Base-by-base conservation (phyloP, 306 rosid species). In the Ormosia emarginata region DNA sequence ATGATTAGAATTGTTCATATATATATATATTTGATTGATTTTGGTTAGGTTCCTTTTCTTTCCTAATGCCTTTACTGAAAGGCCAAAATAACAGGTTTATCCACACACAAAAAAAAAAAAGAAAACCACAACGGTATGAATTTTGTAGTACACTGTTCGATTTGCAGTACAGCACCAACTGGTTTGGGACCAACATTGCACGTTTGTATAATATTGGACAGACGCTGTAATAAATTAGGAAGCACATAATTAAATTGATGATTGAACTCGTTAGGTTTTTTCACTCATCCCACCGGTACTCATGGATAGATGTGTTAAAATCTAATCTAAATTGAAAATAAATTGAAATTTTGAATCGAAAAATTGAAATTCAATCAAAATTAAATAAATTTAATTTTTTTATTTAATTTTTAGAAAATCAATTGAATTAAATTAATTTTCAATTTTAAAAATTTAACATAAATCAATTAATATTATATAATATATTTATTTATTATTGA, bases 151-250 rank as follows among this genome's bases (percentile, higher is more conserved):
- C 50, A 47, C 2, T 32, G 62, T 50, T 6, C 34, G 40, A 47
- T 43, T 67, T 67, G n/a, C 46, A 57, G 55, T 74, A 57, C 39
- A 10, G 7, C 15, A 24, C 1, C 29, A 24, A n/a, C 33, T n/a
- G 52, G 33, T 44, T 3, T 18, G 30, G 64, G 40, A 39, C 67
- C 67, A 58, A 41, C 14, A 59, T 57, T 74, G 29, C 18, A 41
- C 24, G 56, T 24, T 41, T 40, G 14, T 57, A 40, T 58, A 7
- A n/a, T 50, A 32, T 41, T n/a, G 8, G 41, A 12, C 52, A 74
- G 4, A 37, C 58, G 56, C 79, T 57, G 57, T 68, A 74, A 12
- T 74, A 39, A 74, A 74, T 74, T 41, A 18, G 56, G 79, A 18
- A 57, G 55, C 68, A 24, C 32, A 57, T 24, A 24, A 24, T 24